These are phyloP conservation scores for Cladorrhinum sp. DNA, from an alignment of 2,329 filamentous ascomycete genomes.

Conservation along the genomic window DNA sequence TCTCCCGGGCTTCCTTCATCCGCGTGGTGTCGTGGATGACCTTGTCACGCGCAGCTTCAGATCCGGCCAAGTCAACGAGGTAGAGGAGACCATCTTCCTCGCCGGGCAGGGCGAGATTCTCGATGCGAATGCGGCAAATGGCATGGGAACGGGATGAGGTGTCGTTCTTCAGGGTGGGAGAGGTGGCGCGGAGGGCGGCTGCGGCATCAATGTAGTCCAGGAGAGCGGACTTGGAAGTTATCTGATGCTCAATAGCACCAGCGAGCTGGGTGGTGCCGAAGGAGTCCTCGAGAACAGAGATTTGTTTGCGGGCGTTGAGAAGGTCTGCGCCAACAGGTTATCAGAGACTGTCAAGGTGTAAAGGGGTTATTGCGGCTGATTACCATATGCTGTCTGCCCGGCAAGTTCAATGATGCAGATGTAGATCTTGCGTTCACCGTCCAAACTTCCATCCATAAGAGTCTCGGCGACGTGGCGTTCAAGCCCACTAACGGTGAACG, in stretches of 20 bases:
- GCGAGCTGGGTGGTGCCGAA: conserved; percentile 43
- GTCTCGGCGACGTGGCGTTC: conserved; percentile 40
- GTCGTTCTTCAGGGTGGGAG: conserved; percentile 45
- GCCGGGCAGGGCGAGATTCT: conserved; percentile 29
- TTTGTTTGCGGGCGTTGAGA: conserved; percentile 39
- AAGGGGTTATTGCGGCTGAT: background rate
- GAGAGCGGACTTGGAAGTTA: conserved; percentile 31
- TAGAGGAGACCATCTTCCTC: conserved; percentile 43
- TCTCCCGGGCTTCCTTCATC: conserved; percentile 46
- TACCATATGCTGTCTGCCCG: conserved; percentile 27
- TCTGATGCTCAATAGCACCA: conserved; percentile 40
- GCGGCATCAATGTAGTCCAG: conserved; percentile 37
- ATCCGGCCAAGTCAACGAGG: conserved; percentile 48
- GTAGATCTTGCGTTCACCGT: conserved; percentile 23
- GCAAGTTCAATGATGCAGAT: conserved; percentile 27
- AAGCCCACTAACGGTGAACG: conserved; percentile 41
- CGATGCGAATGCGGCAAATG: conserved; percentile 46
- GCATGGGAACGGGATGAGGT: conserved; percentile 47
- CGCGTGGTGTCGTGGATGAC: conserved; percentile 39
- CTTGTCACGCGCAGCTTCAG: conserved; percentile 45
- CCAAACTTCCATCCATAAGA: conserved; percentile 21
- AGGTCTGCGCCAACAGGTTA: conserved; percentile 32
- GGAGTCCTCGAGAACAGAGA: conserved; percentile 46
- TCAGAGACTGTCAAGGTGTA: background rate
- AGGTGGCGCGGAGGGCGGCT: conserved; percentile 40